A percentile compares a stretch with the other conserved stretches of the same genome.
These are phyloP conservation scores for Aspergillus ruber DNA, from an alignment of 2,329 filamentous ascomycete species.

Conservation along the genomic window DNA sequence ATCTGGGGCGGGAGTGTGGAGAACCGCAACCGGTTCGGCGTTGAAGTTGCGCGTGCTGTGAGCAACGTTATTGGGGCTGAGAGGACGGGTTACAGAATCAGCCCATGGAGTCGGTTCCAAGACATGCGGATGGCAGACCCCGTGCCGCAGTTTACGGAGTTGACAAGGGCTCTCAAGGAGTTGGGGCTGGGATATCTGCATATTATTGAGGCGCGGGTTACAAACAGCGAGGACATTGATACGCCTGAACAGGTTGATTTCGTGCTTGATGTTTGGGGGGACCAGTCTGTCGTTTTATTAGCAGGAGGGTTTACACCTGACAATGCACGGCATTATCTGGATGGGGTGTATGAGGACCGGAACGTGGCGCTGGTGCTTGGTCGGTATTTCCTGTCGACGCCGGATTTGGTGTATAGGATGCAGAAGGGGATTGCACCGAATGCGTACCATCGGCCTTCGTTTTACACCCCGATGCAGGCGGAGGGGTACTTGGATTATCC, in stretches of 20 bases:
- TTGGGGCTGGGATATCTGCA: conserved; percentile 55
- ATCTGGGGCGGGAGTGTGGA: conserved; percentile 44
- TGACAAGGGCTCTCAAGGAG: conserved; percentile 45
- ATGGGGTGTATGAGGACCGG: conserved; percentile 15
- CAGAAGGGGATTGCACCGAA: conserved; percentile 11
- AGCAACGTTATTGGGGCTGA: conserved; percentile 36
- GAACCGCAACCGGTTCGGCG: conserved; percentile 46
- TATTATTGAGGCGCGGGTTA: conserved; percentile 49
- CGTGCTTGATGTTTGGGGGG: conserved; percentile 39
- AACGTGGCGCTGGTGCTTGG: conserved; percentile 30
- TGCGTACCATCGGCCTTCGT: conserved; percentile 12
- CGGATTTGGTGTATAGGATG: conserved; percentile 18
- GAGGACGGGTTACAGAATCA: conserved; percentile 38
- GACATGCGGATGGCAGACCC: conserved; percentile 55
- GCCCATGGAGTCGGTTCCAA: conserved; percentile 29
- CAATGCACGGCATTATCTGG: conserved; percentile 28
- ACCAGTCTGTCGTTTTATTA: conserved; percentile 40
- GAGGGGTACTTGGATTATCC: conserved; percentile 26
- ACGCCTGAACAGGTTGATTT: conserved; percentile 28
- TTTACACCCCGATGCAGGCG: conserved; percentile 9
- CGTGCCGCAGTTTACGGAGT: conserved; percentile 54
- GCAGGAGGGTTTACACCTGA: conserved; percentile 40
- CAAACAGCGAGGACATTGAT: background rate
- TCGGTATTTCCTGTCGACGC: conserved; percentile 19
- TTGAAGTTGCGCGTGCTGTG: conserved; percentile 44